These are phyloP conservation scores for Zasmidium citrigriseum DNA, from an alignment of 2,329 filamentous ascomycete species.

Conservation along the genomic window DNA sequence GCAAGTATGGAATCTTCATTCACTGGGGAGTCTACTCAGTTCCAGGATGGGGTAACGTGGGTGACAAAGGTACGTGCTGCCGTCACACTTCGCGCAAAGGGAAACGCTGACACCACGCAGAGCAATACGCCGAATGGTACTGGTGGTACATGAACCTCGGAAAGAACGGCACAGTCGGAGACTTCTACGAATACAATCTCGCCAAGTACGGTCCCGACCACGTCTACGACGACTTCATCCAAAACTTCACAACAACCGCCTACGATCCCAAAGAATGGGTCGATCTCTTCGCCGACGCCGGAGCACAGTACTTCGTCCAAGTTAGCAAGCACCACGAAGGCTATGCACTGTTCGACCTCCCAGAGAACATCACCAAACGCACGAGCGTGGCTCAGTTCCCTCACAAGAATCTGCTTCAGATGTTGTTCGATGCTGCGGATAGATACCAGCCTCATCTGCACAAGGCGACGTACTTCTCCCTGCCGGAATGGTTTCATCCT, in stretches of 20 bases:
- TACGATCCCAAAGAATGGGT: constrained; percentile 58
- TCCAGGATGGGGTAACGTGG: constrained; percentile 55
- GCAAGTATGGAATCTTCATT: constrained; percentile 63
- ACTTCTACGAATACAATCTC: constrained; percentile 53
- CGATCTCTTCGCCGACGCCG: constrained; percentile 54
- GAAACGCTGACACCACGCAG: constrained; percentile 3
- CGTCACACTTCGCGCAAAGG: constrained; percentile 27
- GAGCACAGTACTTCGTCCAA: constrained; percentile 51
- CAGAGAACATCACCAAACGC: constrained; percentile 42
- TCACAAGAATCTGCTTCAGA: constrained; percentile 43
- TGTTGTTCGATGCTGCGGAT: constrained; percentile 47
- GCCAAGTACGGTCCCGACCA: constrained; percentile 53
- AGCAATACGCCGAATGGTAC: constrained; percentile 36
- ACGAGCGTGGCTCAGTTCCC: constrained; percentile 44
- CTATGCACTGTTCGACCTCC: constrained; percentile 48
- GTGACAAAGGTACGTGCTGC: constrained; percentile 41
- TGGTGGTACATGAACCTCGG: constrained; percentile 55
- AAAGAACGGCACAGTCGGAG: constrained; percentile 40
- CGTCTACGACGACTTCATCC: constrained; percentile 59
- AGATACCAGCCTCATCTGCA: constrained; percentile 47
- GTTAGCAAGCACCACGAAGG: constrained; percentile 52
- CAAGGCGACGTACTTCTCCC: constrained; percentile 47
- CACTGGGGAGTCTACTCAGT: constrained; percentile 61
- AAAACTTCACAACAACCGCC: constrained; percentile 52
- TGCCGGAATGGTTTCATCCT: constrained; percentile 52